These are phyloP conservation scores for Aureobasidium pullulans DNA, from an alignment of 2,329 filamentous ascomycete genomes.

Conservation along the genomic window DNA sequence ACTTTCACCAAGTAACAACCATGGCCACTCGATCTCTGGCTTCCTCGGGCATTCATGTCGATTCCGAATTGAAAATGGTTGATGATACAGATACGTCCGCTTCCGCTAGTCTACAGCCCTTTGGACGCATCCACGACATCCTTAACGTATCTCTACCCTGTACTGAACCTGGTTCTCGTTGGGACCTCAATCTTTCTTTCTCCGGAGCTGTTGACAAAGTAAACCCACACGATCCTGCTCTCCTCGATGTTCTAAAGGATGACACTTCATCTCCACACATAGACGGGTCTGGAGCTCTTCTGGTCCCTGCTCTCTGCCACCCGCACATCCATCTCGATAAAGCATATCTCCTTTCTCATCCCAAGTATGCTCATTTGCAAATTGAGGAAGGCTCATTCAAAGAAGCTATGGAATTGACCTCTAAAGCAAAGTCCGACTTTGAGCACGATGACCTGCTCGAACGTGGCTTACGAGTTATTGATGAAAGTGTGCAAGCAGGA, in stretches of 20 bases:
- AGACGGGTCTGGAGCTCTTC: constrained; percentile 34
- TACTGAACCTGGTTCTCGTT: constrained; percentile 25
- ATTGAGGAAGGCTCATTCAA: constrained; percentile 55
- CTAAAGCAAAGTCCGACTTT: constrained; percentile 57
- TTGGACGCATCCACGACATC: constrained; percentile 6
- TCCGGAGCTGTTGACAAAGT: constrained; percentile 24
- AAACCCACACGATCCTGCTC: constrained; percentile 21
- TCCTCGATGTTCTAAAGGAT: not conserved
- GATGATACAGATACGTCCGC: constrained; percentile 16
- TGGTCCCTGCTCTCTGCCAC: constrained; percentile 57
- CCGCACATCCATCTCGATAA: constrained; percentile 69
- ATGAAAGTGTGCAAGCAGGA: constrained; percentile 56
- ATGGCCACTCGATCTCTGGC: constrained; percentile 27
- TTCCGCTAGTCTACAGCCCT: not conserved
- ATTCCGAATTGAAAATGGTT: constrained; percentile 26
- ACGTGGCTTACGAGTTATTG: constrained; percentile 56
- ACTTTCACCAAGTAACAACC: not conserved
- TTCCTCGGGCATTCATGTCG: constrained; percentile 27
- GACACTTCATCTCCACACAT: constrained; percentile 22
- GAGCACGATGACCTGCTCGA: constrained; percentile 54
- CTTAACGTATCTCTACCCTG: constrained; percentile 29
- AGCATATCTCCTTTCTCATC: constrained; percentile 52
- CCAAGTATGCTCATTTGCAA: constrained; percentile 53
- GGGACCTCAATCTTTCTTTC: constrained; percentile 28
- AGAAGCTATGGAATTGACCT: constrained; percentile 56